Conservation (phyloP, 441 rosid genomes). For the Populus hybrid region DNA sequence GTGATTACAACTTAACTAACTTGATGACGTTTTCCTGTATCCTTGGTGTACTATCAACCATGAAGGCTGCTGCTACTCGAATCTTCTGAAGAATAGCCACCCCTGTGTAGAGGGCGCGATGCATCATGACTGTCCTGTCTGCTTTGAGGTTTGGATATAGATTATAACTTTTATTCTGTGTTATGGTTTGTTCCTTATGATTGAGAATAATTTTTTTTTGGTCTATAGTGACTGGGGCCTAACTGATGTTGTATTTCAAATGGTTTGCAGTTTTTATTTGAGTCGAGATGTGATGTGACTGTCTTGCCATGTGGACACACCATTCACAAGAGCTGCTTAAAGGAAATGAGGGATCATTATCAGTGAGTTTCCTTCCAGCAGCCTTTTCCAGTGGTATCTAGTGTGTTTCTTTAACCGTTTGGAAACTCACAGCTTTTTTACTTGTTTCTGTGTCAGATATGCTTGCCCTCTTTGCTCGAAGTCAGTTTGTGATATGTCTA, state of each 20-base stretch:
- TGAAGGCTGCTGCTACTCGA: conserved; percentile 84
- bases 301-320: conserved; percentile 90
- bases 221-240: background rate
- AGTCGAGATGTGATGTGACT: conserved; percentile 58
- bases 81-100: conserved; percentile 61
- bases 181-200: background rate
- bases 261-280: conserved; percentile 69
- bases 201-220: background rate
- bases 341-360: conserved; percentile 75
- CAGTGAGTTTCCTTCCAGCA: conserved; percentile 45
- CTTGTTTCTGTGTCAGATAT: conserved; percentile 39
- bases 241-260: background rate
- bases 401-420: background rate
- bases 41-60: background rate
- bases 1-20: background rate
- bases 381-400: background rate
- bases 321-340: conserved; percentile 69
- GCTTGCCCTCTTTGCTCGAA: conserved; percentile 91
- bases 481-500: conserved; percentile 88
- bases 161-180: background rate
- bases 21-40: background rate
- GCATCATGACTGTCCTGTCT: conserved; percentile 94
- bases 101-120: conserved; percentile 91
- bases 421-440: background rate
- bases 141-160: conserved; percentile 63